Evolutionary conservation across 768 basidiomycete species (phyloP), one percentile per base, ranked within the genome.

Genomic region (Lactarius psammicola): DNA sequence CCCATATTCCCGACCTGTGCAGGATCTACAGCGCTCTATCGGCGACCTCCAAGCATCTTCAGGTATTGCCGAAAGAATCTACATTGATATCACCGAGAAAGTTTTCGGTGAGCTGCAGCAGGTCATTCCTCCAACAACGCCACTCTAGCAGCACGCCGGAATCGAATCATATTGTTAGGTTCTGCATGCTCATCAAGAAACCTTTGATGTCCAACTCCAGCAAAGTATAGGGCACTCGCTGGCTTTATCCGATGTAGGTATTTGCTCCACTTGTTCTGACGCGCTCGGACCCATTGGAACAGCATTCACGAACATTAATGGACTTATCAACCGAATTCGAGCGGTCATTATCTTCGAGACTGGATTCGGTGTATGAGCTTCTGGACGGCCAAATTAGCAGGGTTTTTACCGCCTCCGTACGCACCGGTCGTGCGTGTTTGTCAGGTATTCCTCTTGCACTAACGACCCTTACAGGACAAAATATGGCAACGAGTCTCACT

Each of bases 11-110:
- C 56, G 28, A 26, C 38, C 17, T 10, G 23, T n/a, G 15, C 33
- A 67, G 66, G 62, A 59, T 38, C 62, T 67, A 10, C 56, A 67
- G 28, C 40, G 51, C 17, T 59, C 66, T 31, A 31, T 67, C 54
- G 34, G 20, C 31, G 34, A 31, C 26, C 61, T 67, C 23, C 66
- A 63, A 36, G 51, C 40, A 6, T 62, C 61, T 9, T 42, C 66
- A 8, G 33, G 40, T 17, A 42, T 67, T 36, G 34, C 26, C 3
- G 61, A 67, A n/a, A 59, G n/a, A 51, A 63, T 67, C 17, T 63
- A 54, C 28, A n/a, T 9, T 30, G 57, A 63, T 56, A 54, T 67
- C 40, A 13, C 66, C 3, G 57, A 58, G 33, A 59, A 33, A 9
- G 40, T 67, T 23, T 51, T 63, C 26, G 46, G 63, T 26, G 66